A percentile compares a stretch with the other conserved stretches of the same genome.
Conservation (phyloP, 2,329 filamentous ascomycete genomes). For the Ramularia endophylla region DNA sequence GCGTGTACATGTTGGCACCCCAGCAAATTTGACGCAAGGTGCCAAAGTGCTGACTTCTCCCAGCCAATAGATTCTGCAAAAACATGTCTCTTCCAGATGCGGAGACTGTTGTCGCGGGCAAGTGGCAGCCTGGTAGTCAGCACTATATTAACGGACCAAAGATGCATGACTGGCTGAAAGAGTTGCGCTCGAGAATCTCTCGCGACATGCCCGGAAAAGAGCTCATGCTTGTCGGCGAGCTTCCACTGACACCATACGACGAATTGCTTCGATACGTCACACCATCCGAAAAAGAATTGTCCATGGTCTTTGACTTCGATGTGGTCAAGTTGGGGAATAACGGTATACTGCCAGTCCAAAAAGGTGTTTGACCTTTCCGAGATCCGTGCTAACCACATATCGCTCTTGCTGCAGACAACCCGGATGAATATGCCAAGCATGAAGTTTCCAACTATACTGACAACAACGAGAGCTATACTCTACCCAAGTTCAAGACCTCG, state of each 20-base stretch:
- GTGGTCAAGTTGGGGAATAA: conserved; percentile 45
- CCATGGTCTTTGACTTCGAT: conserved; percentile 71
- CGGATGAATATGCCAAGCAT: conserved; percentile 21
- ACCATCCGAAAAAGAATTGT: conserved; percentile 51
- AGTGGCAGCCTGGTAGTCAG: conserved; percentile 20
- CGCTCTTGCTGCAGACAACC: conserved; percentile 32
- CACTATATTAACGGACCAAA: conserved; percentile 33
- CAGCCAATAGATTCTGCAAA: conserved; percentile 24
- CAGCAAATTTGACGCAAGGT: neutral
- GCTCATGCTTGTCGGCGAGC: conserved; percentile 48
- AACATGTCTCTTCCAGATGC: conserved; percentile 21
- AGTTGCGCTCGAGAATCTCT: conserved; percentile 30
- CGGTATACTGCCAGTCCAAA: conserved; percentile 36
- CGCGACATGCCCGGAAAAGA: conserved; percentile 24
- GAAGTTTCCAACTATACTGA: conserved; percentile 23
- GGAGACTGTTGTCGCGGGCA: conserved; percentile 12
- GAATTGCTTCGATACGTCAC: conserved; percentile 51
- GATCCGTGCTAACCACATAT: too few relatives aligned
- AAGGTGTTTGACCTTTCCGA: too few relatives aligned
- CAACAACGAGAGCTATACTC: conserved; percentile 25
- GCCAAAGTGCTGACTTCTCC: conserved; percentile 22
- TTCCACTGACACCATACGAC: conserved; percentile 42
- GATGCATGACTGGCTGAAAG: conserved; percentile 44
- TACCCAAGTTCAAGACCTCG: conserved; percentile 19
- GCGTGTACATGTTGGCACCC: too few relatives aligned